phyloP scores from a whole-genome alignment of 371 early-diverging fungal species.

The Syncephalastrum contaminatum region DNA sequence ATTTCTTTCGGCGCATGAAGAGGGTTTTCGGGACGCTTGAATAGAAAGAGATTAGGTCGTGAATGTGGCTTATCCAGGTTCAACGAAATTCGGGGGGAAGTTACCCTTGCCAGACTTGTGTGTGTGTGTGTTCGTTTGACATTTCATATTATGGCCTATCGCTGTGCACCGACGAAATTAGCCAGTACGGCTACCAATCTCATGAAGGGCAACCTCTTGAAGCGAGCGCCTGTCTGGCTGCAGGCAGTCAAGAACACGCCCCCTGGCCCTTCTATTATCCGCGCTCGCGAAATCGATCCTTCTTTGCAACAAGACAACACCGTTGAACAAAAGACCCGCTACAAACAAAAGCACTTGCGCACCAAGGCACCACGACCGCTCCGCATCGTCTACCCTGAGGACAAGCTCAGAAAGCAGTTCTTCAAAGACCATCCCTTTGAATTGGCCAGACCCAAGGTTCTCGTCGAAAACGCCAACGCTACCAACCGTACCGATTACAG shows the following conservation, averaged over 20 bases:
- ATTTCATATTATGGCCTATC: constrained; percentile 34
- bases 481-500: constrained; percentile 47
- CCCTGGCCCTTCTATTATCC: constrained; percentile 67
- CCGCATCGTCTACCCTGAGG: constrained; percentile 86
- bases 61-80: no score
- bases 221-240: constrained; percentile 63
- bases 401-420: constrained; percentile 76
- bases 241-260: constrained; percentile 56
- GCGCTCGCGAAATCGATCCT: constrained; percentile 37
- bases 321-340: constrained; percentile 22
- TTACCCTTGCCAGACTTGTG: no score
- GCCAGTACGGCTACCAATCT: constrained; percentile 49
- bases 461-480: constrained; percentile 59
- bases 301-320: constrained; percentile 13
- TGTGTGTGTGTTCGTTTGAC: no score
- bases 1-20: no score
- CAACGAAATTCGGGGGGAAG: no score
- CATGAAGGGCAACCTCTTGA: constrained; percentile 54
- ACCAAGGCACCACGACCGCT: constrained; percentile 58
- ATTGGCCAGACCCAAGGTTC: constrained; percentile 62
- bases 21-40: no score
- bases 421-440: constrained; percentile 91
- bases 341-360: constrained; percentile 57
- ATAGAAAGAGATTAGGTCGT: no score
- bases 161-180: constrained; percentile 36